A percentile compares a stretch with the other conserved stretches of the same genome.
Conservation (phyloP, 306 rosid genomes). For the Acacia melanoxylon region DNA sequence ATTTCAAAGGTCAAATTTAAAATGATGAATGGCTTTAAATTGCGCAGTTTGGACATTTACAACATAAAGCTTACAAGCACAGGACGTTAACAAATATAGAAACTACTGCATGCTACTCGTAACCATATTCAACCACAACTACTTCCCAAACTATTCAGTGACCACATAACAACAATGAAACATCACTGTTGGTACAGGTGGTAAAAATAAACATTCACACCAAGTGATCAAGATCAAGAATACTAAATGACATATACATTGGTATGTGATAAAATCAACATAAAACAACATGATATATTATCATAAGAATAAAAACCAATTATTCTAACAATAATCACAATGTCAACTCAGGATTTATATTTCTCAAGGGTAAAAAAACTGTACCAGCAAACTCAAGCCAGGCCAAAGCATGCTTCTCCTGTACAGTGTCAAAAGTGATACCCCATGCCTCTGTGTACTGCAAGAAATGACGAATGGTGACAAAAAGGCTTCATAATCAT, state of each 20-base stretch:
- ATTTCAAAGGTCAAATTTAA: neutral
- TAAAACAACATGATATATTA: neutral
- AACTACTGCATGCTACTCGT: neutral
- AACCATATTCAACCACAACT: neutral
- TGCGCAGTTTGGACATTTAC: neutral
- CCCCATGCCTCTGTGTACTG: constrained; percentile 93
- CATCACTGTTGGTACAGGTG: neutral
- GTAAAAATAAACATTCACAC: neutral
- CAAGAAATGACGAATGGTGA: constrained; percentile 26
- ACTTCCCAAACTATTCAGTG: neutral
- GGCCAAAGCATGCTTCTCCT: constrained; percentile 88
- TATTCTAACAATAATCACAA: neutral
- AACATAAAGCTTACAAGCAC: constrained; percentile 14
- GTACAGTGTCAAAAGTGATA: constrained; percentile 82
- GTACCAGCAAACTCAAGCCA: constrained; percentile 90
- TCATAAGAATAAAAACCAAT: neutral
- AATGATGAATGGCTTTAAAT: neutral
- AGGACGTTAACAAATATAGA: neutral
- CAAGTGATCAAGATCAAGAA: neutral
- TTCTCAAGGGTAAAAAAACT: constrained; percentile 22
- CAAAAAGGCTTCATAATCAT: neutral
- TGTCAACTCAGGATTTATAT: constrained; percentile 1
- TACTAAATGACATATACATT: neutral
- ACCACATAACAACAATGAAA: neutral
- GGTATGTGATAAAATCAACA: neutral